Evolutionary conservation across 257 asterid genomes (phyloP).

Genomic region (Jacaranda copaia): DNA sequence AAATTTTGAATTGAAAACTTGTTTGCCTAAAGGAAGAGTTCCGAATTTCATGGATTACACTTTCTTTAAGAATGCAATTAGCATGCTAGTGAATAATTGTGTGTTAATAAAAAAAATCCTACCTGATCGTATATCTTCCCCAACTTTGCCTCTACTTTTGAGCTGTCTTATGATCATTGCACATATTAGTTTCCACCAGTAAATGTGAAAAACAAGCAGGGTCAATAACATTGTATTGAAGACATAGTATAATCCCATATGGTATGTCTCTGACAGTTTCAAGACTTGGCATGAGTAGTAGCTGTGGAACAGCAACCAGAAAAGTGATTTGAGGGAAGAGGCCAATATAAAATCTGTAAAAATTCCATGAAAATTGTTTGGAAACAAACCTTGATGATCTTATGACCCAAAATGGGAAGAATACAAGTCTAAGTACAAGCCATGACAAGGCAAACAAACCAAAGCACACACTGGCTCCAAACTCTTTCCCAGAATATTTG

Average conservation of each 20-base stretch:
- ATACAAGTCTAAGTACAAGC: slow-evolving; percentile 70
- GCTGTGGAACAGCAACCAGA: slow-evolving; percentile 53
- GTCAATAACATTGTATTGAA: slow-evolving; percentile 72
- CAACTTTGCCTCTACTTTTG: slow-evolving; percentile 73
- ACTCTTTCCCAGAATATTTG: slow-evolving; percentile 72
- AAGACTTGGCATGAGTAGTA: slow-evolving; percentile 45
- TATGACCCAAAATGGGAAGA: slow-evolving; percentile 83
- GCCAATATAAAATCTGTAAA: neutral
- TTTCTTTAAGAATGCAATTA: neutral
- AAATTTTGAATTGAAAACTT: neutral
- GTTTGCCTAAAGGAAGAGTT: neutral
- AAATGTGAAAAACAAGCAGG: slow-evolving; percentile 72
- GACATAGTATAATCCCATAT: slow-evolving; percentile 51
- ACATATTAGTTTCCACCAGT: slow-evolving; percentile 80
- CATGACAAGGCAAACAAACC: slow-evolving; percentile 79
- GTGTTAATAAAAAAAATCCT: slow-evolving; percentile 5
- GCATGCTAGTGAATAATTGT: neutral
- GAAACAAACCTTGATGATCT: slow-evolving; percentile 60
- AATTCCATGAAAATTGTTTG: slow-evolving; percentile 8
- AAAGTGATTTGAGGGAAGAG: slow-evolving; percentile 30
- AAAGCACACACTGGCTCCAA: slow-evolving; percentile 80
- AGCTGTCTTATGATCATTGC: slow-evolving; percentile 71
- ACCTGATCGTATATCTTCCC: slow-evolving; percentile 88
- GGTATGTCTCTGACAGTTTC: slow-evolving; percentile 47
- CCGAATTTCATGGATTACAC: neutral